Evolutionary conservation across 2,329 filamentous ascomycete species (phyloP), one percentile per base, ranked within the genome.

Genomic region (Trichoderma sp.): DNA sequence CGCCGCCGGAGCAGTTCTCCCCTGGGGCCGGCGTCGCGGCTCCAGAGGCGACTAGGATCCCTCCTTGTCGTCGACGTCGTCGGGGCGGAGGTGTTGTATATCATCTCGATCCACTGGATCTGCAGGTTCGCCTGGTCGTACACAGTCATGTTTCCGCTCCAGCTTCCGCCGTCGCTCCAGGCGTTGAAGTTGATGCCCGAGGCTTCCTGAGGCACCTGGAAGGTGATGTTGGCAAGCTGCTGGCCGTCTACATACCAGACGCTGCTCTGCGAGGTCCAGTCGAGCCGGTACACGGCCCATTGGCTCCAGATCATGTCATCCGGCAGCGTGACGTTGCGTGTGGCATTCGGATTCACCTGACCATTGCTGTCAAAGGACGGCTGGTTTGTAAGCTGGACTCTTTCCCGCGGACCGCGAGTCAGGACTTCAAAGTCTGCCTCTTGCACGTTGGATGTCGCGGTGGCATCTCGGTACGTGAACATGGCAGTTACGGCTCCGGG

Each of bases 31-130:
- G 56, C 9, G 33, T 76, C 74, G 6, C 64, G 53, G 21, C 50
- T 41, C 38, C 31, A 67, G 9, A 38, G 6, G 6, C 14, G 67
- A 50, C 66, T 11, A 41, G 62, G 14, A 38, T 53, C 29, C 3
- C 38, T 12, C 7, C 11, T 21, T 12, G 27, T 14, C 18, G 38
- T 12, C 38, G 18, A 31, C 18, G 38, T 14, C 27, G 38, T 21
- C 27, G 18, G 24, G 24, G 1, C 63, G 69, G 12, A 87, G 16
- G 79, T 81, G 77, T 89, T 89, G 79, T 88, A 92, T 27, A 90
- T 85, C 82, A 92, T 85, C 79, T 92, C 89, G 62, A 92, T 87
- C 90, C 90, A 92, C 83, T 91, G 88, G 21, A 92, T 86, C 79
- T 92, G 88, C 79, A 92, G 83, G 76, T 86, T 87, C 0, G 90